phyloP scores from a whole-genome alignment of 2,329 filamentous ascomycete species.

The Plenodomus tracheiphilus region DNA sequence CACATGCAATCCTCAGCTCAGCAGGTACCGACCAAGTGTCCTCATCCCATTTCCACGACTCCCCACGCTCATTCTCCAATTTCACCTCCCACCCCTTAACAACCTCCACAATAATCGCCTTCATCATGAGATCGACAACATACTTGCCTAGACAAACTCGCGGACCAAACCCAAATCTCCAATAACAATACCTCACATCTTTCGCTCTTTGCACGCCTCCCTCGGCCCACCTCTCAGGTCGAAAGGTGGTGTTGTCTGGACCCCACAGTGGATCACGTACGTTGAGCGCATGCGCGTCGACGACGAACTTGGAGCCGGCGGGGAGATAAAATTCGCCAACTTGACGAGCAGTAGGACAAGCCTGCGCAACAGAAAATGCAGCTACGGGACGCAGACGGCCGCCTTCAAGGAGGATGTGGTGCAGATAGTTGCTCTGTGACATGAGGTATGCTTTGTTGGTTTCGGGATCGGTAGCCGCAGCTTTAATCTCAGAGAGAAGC shows the following conservation, averaged over 20 bases:
- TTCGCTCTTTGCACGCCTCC: conserved; percentile 6
- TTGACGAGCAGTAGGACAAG: conserved; percentile 40
- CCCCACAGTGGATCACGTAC: conserved; percentile 48
- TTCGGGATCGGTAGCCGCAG: background rate
- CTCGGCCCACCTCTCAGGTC: conserved; percentile 27
- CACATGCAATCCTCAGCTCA: conserved; percentile 8
- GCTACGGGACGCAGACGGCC: conserved; percentile 45
- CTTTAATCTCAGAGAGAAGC: conserved; percentile 30
- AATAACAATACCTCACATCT: conserved; percentile 42
- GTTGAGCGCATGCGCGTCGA: conserved; percentile 52
- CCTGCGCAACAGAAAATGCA: conserved; percentile 49
- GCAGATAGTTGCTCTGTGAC: conserved; percentile 6
- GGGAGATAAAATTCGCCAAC: conserved; percentile 4
- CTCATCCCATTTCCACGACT: conserved; percentile 3
- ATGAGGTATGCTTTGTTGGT: background rate
- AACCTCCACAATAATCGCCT: background rate
- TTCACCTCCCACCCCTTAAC: background rate
- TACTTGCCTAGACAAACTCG: conserved; percentile 50
- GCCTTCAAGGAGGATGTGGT: conserved; percentile 43
- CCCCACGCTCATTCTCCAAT: background rate
- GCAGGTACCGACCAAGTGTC: conserved; percentile 4
- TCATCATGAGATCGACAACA: conserved; percentile 37
- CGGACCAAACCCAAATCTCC: conserved; percentile 52
- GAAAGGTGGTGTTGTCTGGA: conserved; percentile 37
- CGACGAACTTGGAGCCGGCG: conserved; percentile 22